phyloP scores from a whole-genome alignment of 2,329 filamentous ascomycete genomes.

The Diaporthe citrichinensis region DNA sequence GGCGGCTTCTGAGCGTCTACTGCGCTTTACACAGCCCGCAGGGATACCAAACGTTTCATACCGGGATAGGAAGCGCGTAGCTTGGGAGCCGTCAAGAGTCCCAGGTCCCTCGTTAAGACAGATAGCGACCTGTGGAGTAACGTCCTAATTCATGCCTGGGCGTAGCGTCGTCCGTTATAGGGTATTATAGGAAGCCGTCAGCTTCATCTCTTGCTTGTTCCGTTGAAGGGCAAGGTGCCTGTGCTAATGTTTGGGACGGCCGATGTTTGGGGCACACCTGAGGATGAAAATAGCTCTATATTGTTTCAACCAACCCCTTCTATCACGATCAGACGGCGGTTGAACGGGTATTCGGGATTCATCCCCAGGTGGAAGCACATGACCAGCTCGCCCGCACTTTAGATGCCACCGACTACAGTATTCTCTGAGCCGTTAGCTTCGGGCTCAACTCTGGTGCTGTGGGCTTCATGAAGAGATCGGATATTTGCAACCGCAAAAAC shows the following conservation, averaged over 20 bases:
- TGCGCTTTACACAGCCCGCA: conserved; percentile 4
- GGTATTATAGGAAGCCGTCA: conserved; percentile 1
- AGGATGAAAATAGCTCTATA: conserved; percentile 21
- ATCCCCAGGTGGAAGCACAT: neutral
- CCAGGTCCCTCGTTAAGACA: neutral
- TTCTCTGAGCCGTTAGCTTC: too few species aligned
- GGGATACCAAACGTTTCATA: conserved; percentile 22
- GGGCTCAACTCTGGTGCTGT: neutral
- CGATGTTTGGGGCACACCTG: conserved; percentile 21
- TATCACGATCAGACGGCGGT: neutral
- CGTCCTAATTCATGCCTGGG: conserved; percentile 7
- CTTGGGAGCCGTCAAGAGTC: neutral
- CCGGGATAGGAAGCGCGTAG: neutral
- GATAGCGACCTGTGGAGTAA: neutral
- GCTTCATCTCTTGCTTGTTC: conserved; percentile 4
- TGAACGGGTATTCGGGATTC: neutral
- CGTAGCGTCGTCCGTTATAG: neutral
- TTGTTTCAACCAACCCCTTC: conserved; percentile 27
- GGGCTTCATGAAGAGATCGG: too few species aligned
- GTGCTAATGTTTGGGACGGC: conserved; percentile 5
- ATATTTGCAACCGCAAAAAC: too few species aligned
- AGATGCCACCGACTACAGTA: neutral
- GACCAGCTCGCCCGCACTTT: neutral
- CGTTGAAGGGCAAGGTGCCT: neutral
- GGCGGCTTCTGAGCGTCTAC: conserved; percentile 6